Evolutionary conservation across 2,329 filamentous ascomycete species (phyloP).

Genomic region (Hypoxylon sp.): DNA sequence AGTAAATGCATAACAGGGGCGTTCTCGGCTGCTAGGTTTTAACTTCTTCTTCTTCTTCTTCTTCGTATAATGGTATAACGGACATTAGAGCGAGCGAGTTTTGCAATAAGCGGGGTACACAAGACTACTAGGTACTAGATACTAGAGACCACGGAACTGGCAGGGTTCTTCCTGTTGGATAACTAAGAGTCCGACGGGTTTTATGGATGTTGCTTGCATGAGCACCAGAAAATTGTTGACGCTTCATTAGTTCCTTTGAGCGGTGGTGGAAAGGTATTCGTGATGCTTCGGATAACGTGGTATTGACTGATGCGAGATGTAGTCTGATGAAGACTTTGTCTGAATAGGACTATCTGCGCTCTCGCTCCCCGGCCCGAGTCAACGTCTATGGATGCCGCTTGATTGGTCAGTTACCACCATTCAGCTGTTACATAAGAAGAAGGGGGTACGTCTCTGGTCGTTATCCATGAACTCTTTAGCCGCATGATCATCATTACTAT

Average conservation of each 20-base stretch:
- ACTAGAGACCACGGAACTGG: constrained; percentile 31
- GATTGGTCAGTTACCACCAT: background rate
- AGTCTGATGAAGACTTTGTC: background rate
- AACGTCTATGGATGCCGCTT: no score
- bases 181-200: constrained; percentile 7
- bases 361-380: no score
- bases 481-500: no score
- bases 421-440: background rate
- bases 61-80: constrained; percentile 13
- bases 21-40: constrained; percentile 31
- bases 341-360: background rate
- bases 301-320: background rate
- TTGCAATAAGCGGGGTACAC: constrained; percentile 14
- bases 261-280: background rate
- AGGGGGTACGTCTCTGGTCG: background rate
- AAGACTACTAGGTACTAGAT: constrained; percentile 3
- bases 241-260: background rate
- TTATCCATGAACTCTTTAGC: no score
- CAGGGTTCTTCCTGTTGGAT: constrained; percentile 16
- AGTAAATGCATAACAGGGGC: constrained; percentile 30
- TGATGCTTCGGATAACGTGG: background rate
- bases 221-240: background rate
- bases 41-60: no score
- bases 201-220: constrained; percentile 1
- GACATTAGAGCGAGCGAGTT: constrained; percentile 32